Evolutionary conservation across 2,329 filamentous ascomycete genomes (phyloP), one percentile per base, ranked within the genome.

Genomic region (Colletotrichum karsti): DNA sequence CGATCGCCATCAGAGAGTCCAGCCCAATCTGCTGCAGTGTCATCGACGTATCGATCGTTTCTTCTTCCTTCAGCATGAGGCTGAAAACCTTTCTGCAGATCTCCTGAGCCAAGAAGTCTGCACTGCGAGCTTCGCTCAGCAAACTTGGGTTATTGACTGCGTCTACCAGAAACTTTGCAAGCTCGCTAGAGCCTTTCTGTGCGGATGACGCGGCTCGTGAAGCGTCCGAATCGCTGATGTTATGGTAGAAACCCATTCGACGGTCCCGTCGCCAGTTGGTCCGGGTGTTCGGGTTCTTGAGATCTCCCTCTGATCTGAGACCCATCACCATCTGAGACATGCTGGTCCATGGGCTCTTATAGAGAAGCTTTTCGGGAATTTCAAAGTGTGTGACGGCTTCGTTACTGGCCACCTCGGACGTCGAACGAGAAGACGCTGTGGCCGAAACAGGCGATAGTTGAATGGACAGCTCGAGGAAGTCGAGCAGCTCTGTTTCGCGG

Each of bases 61-160:
- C 58, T 46, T 46, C 58, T 7, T 46, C 46, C 46, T 54, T 62
- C 0, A 62, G 35, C 58, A 62, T 62, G 33, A 54, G 54, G 26
- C 41, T 30, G 7, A 67, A 51, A 1, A 73, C 51, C 48, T 70
- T 70, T 28, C 39, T 68, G 7, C 71, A 71, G 26, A 72, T 70
- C 22, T 69, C 71, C 2, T 37, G 15, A 1, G 58, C 46, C 58
- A 62, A 20, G 10, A 62, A 54, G 22, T 62, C 58, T n/a, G 54
- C 26, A n/a, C n/a, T n/a, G n/a, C n/a, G n/a, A n/a, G n/a, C n/a
- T n/a, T n/a, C n/a, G n/a, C n/a, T n/a, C n/a, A n/a, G n/a, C n/a
- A n/a, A n/a, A n/a, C n/a, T n/a, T n/a, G n/a, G n/a, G n/a, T n/a
- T n/a, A 33, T 39, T 44, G 9, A 33, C 37, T 22, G 54, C 54